Evolutionary conservation across 1,284 basidiomycete species (phyloP).

Genomic region (Testicularia cyperi): DNA sequence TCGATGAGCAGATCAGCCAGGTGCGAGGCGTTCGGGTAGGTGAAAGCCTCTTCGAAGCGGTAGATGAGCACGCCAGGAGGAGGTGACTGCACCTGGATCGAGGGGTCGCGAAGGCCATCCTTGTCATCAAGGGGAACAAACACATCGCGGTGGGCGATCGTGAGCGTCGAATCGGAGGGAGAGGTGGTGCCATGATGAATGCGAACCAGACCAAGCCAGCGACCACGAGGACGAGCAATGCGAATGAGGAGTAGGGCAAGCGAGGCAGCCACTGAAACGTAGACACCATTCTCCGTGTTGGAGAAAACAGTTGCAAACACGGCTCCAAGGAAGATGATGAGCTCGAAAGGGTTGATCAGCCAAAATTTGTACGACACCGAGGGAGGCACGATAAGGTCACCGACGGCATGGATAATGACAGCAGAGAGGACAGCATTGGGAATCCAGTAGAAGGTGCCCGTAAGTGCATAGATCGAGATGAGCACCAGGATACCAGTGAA

Average conservation of each 20-base stretch:
- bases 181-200: constrained; percentile 58
- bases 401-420: constrained; percentile 87
- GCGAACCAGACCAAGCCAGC: constrained; percentile 80
- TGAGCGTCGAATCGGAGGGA: constrained; percentile 22
- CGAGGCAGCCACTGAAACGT: constrained; percentile 80
- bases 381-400: constrained; percentile 85
- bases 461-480: constrained; percentile 86
- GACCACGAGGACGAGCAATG: constrained; percentile 84
- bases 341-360: constrained; percentile 90
- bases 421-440: constrained; percentile 73
- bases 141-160: constrained; percentile 65
- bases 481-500: constrained; percentile 84
- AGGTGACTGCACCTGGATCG: constrained; percentile 75
- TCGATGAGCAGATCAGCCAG: constrained; percentile 78
- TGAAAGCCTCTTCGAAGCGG: constrained; percentile 87
- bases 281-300: constrained; percentile 87
- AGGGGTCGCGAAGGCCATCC: constrained; percentile 69
- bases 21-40: constrained; percentile 86
- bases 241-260: constrained; percentile 82
- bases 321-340: constrained; percentile 83
- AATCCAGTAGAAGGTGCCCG: constrained; percentile 61
- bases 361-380: constrained; percentile 87
- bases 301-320: constrained; percentile 73
- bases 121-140: constrained; percentile 73
- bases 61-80: constrained; percentile 86